Conservation (phyloP, 805 yeast genomes). For the Starmerella roubikii region DNA sequence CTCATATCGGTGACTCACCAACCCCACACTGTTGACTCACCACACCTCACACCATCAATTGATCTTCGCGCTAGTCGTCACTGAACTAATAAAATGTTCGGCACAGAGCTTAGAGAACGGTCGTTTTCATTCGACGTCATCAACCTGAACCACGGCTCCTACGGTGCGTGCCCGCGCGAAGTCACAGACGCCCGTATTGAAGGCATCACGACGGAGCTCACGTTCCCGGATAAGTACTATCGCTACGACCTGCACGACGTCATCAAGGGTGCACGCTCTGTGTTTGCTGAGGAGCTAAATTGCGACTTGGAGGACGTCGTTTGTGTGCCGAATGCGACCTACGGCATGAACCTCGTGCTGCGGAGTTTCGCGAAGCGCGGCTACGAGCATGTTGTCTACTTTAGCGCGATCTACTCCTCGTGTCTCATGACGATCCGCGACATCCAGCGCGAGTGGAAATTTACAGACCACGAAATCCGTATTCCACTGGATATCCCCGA, state of each 20-base stretch:
- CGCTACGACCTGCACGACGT: conserved; percentile 21
- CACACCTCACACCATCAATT: no score
- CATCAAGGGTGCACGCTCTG: conserved; percentile 22
- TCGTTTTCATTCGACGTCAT: conserved; percentile 35
- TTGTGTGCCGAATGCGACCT: conserved; percentile 45
- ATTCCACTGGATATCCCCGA: conserved; percentile 35
- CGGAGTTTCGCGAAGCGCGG: conserved; percentile 38
- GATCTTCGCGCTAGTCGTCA: no score
- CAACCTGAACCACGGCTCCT: conserved; percentile 54
- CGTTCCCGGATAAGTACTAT: conserved; percentile 38
- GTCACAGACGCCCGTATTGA: conserved; percentile 32
- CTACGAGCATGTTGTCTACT: conserved; percentile 36
- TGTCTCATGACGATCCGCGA: conserved; percentile 36
- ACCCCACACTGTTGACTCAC: no score
- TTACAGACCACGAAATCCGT: conserved; percentile 24
- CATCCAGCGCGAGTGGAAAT: conserved; percentile 22
- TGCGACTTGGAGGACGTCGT: conserved; percentile 38
- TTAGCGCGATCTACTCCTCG: conserved; percentile 40
- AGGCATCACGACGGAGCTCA: conserved; percentile 23
- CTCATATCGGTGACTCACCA: no score
- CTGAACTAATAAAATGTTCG: conserved; percentile 30
- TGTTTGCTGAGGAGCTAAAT: conserved; percentile 34
- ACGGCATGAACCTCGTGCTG: conserved; percentile 44
- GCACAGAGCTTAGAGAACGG: conserved; percentile 35
- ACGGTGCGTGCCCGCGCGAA: conserved; percentile 41